phyloP scores from a whole-genome alignment of 345 rosid genomes.

The Salix koriyanagi region DNA sequence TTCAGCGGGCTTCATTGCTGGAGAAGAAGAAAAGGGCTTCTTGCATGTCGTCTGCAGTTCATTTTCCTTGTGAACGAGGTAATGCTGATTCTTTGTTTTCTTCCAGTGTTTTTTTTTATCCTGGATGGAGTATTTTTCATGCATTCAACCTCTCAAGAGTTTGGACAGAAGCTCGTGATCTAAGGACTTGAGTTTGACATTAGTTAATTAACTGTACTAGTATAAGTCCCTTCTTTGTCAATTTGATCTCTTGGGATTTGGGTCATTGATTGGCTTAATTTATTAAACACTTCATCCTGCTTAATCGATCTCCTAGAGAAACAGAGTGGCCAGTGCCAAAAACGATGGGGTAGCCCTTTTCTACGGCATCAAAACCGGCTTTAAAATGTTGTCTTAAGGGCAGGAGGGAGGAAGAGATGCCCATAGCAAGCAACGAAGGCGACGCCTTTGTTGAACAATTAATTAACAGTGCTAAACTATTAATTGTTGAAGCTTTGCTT shows the following conservation, averaged over 20 bases:
- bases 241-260: not conserved
- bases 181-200: constrained; percentile 6
- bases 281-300: not conserved
- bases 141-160: not conserved
- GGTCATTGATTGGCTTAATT: not conserved
- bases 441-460: constrained; percentile 24
- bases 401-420: not conserved
- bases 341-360: constrained; percentile 55
- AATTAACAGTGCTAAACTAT: not conserved
- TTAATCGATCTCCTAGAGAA: constrained; percentile 15
- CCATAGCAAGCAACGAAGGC: constrained; percentile 13
- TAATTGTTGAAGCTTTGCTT: not conserved
- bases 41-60: constrained; percentile 6
- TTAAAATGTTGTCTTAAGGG: constrained; percentile 31
- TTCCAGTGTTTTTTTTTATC: not conserved
- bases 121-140: not conserved
- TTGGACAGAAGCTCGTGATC: constrained; percentile 9
- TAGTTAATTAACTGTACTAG: constrained; percentile 9
- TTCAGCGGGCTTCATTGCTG: constrained; percentile 36
- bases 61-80: constrained; percentile 33
- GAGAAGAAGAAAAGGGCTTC: constrained; percentile 42
- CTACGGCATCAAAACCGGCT: constrained; percentile 71
- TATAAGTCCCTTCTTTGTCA: not conserved
- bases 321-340: constrained; percentile 37
- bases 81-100: not conserved